These are phyloP conservation scores for Quercus lobata DNA, from an alignment of 331 rosid species.

Conservation along the genomic window DNA sequence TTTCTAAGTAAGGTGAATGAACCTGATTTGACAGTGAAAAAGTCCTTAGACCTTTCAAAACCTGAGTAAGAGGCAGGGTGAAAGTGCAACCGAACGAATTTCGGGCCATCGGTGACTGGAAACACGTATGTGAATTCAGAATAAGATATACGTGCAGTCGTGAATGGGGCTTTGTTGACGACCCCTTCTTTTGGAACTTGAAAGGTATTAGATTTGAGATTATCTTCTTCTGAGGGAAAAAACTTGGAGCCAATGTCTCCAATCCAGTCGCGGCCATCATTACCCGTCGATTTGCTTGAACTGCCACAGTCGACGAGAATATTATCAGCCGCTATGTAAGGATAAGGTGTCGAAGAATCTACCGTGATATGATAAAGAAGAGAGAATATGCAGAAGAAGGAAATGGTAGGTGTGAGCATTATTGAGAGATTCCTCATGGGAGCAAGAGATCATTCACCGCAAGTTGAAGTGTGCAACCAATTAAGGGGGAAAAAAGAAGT, in stretches of 20 bases:
- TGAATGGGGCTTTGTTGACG: no score
- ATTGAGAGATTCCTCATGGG: not conserved
- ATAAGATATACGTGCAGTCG: no score
- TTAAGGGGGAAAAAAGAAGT: no score
- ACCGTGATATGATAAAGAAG: not conserved
- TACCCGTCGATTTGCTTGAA: not conserved
- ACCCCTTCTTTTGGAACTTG: no score
- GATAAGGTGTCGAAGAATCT: not conserved
- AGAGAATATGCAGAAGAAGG: not conserved
- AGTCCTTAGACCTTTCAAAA: no score
- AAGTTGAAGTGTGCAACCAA: not conserved
- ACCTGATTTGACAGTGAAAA: no score
- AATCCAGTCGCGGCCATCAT: not conserved
- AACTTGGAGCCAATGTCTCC: conserved; percentile 6
- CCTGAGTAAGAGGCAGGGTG: no score
- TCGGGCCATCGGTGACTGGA: no score
- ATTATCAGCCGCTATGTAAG: not conserved
- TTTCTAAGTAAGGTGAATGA: no score
- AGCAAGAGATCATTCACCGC: not conserved
- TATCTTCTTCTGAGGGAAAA: not conserved
- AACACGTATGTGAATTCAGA: no score
- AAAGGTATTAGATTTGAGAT: no score
- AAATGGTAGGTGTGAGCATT: not conserved
- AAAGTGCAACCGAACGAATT: no score
- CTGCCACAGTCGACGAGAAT: conserved; percentile 24